These are phyloP conservation scores for Tilletia caries DNA, from an alignment of 1,284 basidiomycete species.

Conservation along the genomic window DNA sequence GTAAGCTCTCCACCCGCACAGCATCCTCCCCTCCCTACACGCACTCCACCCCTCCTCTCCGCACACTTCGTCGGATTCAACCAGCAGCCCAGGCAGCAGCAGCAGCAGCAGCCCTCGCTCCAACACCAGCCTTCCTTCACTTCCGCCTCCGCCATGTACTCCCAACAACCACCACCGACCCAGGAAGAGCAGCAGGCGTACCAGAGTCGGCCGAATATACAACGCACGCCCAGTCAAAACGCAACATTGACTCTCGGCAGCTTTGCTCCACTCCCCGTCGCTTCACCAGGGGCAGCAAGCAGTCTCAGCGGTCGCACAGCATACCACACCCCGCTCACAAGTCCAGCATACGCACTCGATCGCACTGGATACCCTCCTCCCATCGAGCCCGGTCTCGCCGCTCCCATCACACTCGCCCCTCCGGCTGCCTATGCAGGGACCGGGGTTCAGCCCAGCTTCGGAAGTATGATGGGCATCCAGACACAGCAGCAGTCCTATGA, in stretches of 20 bases:
- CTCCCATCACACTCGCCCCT: background rate
- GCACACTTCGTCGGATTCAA: background rate
- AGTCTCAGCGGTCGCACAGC: background rate
- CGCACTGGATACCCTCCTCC: background rate
- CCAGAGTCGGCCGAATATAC: background rate
- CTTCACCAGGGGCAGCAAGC: background rate
- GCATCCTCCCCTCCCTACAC: background rate
- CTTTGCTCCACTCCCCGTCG: background rate
- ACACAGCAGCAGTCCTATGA: no score
- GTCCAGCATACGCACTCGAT: background rate
- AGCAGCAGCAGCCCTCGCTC: background rate
- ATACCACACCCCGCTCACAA: background rate
- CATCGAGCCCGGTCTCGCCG: background rate
- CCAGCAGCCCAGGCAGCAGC: background rate
- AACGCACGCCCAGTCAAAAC: conserved; percentile 2
- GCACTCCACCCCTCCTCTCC: background rate
- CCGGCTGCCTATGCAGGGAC: no score
- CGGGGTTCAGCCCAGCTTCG: background rate
- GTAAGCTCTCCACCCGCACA: background rate
- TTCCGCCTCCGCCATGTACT: background rate
- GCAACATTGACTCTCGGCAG: background rate
- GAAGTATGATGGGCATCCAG: conserved; percentile 4
- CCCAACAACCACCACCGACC: background rate
- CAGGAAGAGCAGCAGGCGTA: background rate
- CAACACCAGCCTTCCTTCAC: background rate